Evolutionary conservation across 192 early-diverging fungal species (phyloP).

Genomic region (Obelidium mucronatum): DNA sequence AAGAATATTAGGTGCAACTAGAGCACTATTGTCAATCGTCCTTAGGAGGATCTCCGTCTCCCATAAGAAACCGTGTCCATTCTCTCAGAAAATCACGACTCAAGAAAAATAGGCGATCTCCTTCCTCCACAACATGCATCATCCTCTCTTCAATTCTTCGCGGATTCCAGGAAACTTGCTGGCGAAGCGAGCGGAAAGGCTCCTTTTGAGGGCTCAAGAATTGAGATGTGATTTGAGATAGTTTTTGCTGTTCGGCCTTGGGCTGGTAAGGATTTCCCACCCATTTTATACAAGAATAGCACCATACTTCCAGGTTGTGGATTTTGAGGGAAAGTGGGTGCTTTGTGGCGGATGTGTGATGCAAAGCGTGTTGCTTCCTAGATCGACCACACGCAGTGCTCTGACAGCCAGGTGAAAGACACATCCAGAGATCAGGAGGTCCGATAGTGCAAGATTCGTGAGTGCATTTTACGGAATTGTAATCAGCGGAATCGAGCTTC

Average conservation of each 20-base stretch:
- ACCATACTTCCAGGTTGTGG: constrained; percentile 23
- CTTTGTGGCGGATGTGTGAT: not conserved
- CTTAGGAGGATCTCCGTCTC: constrained; percentile 14
- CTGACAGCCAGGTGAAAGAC: not conserved
- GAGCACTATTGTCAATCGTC: constrained; percentile 5
- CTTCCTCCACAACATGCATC: constrained; percentile 1
- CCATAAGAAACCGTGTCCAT: constrained; percentile 16
- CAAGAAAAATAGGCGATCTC: constrained; percentile 15
- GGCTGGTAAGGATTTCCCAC: constrained; percentile 1
- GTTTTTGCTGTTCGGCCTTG: not conserved
- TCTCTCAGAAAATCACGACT: not conserved
- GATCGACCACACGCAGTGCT: constrained; percentile 6
- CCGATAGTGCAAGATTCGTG: not conserved
- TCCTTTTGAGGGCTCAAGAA: not conserved
- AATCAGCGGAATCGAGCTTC: too few relatives aligned
- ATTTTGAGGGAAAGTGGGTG: constrained; percentile 21
- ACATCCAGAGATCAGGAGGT: constrained; percentile 16
- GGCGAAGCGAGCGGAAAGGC: not conserved
- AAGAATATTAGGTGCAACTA: not conserved
- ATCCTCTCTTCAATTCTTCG: not conserved
- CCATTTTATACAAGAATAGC: constrained; percentile 28
- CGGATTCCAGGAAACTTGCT: not conserved
- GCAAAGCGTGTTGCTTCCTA: constrained; percentile 22
- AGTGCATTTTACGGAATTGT: too few relatives aligned
- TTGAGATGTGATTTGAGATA: not conserved